Percentiles rank a stretch among this genome's conserved stretches.
phyloP scores from a whole-genome alignment of 2,329 filamentous ascomycete species.

The Triangularia verruculosa region DNA sequence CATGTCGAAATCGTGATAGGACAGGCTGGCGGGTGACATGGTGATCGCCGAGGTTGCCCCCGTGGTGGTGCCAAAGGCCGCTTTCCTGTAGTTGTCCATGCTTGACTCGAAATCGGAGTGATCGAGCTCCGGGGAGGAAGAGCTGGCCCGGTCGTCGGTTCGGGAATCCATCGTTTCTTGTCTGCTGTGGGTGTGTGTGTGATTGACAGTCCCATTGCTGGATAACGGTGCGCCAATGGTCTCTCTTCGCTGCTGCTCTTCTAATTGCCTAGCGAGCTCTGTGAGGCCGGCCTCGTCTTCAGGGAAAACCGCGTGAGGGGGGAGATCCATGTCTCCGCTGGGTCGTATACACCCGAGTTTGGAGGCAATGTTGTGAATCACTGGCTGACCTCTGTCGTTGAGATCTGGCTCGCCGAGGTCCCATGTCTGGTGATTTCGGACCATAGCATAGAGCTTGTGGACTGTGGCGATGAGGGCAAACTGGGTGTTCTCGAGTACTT shows the following conservation, averaged over 20 bases:
- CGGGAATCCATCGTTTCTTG: constrained; percentile 36
- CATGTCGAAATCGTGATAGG: constrained; percentile 43
- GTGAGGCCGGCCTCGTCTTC: constrained; percentile 58
- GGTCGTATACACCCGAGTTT: constrained; percentile 63
- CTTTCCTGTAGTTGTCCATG: constrained; percentile 48
- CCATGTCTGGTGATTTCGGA: constrained; percentile 57
- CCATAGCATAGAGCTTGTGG: constrained; percentile 64
- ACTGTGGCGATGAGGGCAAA: constrained; percentile 62
- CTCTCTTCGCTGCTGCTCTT: constrained; percentile 44
- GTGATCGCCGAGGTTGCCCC: constrained; percentile 40
- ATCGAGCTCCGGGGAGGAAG: constrained; percentile 47
- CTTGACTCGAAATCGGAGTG: constrained; percentile 50
- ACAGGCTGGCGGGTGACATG: constrained; percentile 53
- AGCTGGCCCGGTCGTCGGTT: constrained; percentile 48
- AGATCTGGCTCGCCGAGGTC: constrained; percentile 61
- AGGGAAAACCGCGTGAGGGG: constrained; percentile 57
- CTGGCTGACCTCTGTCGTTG: constrained; percentile 60
- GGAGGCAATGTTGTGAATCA: constrained; percentile 63
- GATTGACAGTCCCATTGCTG: constrained; percentile 19
- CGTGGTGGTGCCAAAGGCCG: constrained; percentile 41
- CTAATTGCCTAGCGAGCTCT: constrained; percentile 55
- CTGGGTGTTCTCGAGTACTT: constrained; percentile 64
- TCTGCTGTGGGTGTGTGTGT: constrained; percentile 14
- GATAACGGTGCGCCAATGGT: constrained; percentile 28
- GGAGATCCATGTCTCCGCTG: constrained; percentile 58